Evolutionary conservation across 306 rosid species (phyloP).

Genomic region (Carpinus fangiana): DNA sequence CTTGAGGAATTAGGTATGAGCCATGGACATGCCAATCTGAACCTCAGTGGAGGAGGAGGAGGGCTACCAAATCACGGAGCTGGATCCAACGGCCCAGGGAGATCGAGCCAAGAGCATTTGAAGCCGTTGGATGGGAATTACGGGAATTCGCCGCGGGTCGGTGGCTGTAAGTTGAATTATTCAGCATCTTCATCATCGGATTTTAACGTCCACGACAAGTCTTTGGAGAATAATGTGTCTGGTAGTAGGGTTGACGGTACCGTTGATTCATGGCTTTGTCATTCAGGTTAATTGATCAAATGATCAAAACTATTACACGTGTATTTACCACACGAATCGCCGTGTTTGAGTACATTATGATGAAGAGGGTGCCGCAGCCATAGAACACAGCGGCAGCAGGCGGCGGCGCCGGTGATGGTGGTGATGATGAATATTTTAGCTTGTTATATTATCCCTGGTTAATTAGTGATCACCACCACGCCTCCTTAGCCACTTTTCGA

Average conservation of each 20-base stretch:
- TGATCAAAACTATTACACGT: slow-evolving; percentile 24
- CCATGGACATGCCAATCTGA: slow-evolving; percentile 28
- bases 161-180: slow-evolving; percentile 47
- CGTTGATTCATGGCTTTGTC: slow-evolving; percentile 76
- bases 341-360: slow-evolving; percentile 2
- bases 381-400: slow-evolving; percentile 28
- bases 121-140: slow-evolving; percentile 19
- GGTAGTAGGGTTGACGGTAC: slow-evolving; percentile 51
- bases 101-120: slow-evolving; percentile 14
- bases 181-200: slow-evolving; percentile 35
- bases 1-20: slow-evolving; percentile 40
- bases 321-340: slow-evolving; percentile 15
- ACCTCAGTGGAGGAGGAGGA: slow-evolving; percentile 11
- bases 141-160: slow-evolving; percentile 16
- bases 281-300: slow-evolving; percentile 46
- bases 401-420: slow-evolving; percentile 25
- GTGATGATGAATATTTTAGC: slow-evolving; percentile 29
- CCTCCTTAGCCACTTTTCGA: slow-evolving; percentile 25
- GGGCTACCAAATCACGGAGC: slow-evolving; percentile 11
- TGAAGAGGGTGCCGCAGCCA: slow-evolving; percentile 1
- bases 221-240: slow-evolving; percentile 40
- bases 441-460: background rate
- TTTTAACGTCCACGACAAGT: slow-evolving; percentile 42
- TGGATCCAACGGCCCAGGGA: background rate
- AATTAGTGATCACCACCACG: slow-evolving; percentile 19